Evolutionary conservation across 164 flowering plant genomes (phyloP).

Genomic region (Nymphaea colorata): DNA sequence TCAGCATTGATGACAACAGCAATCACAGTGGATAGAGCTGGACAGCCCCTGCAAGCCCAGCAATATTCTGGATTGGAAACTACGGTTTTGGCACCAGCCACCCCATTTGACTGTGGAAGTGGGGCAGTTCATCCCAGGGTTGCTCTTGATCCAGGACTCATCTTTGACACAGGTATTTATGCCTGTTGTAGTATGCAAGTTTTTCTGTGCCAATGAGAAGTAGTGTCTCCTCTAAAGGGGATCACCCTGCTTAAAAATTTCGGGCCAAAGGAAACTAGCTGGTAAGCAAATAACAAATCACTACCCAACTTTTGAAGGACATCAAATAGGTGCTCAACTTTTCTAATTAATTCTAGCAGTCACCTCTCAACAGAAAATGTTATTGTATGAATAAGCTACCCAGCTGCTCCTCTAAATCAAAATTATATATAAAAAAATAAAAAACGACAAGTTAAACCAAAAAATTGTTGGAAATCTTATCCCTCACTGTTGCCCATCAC

Average conservation of each 20-base stretch:
- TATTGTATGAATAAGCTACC: too few relatives aligned
- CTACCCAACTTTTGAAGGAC: too few relatives aligned
- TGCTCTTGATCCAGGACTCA: constrained; percentile 89
- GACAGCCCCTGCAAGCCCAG: constrained; percentile 82
- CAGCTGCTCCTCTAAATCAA: too few relatives aligned
- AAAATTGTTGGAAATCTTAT: too few relatives aligned
- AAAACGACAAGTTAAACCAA: too few relatives aligned
- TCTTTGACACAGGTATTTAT: constrained; percentile 74
- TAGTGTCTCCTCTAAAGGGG: neutral
- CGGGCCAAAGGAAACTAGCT: neutral
- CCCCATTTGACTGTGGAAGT: constrained; percentile 95
- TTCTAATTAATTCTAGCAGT: too few relatives aligned
- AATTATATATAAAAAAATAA: too few relatives aligned
- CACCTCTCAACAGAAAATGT: too few relatives aligned
- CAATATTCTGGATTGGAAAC: constrained; percentile 68
- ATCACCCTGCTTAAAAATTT: neutral
- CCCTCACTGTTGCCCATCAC: too few relatives aligned
- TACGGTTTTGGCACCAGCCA: constrained; percentile 52
- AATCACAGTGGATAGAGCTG: constrained; percentile 58
- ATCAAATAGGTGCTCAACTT: too few relatives aligned
- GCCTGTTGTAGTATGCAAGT: neutral
- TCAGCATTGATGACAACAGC: constrained; percentile 97
- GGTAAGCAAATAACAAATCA: too few relatives aligned
- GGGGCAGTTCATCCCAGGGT: constrained; percentile 93
- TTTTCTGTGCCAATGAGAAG: neutral